Evolutionary conservation across 2,329 filamentous ascomycete genomes (phyloP), one percentile per base, ranked within the genome.

Genomic region (Dactylellina leptospora): DNA sequence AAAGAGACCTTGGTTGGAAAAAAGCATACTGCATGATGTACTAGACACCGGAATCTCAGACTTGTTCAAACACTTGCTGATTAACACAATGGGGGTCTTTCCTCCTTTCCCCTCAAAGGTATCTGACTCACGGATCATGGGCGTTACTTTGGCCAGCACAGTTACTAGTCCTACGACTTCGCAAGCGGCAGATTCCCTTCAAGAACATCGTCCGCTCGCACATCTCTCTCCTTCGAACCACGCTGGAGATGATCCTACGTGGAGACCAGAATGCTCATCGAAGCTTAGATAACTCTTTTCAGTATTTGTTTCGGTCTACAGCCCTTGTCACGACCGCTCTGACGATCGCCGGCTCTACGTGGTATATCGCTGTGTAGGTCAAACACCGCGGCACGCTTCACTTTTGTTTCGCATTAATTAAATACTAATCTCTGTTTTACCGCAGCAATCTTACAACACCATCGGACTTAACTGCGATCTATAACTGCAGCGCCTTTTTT

Each of bases 11-110:
- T 74, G 88, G 90, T 74, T 99, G 95, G 95, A 87, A 96, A 82
- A 99, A 99, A 83, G 91, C 95, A n/a, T 99, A 97, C 82, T 96
- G 92, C 83, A 99, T 99, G 95, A 87, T 99, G 84, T 97, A 82
- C 82, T 82, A 10, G 48, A 48, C 20, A n/a, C n/a, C n/a, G n/a
- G n/a, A n/a, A n/a, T n/a, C n/a, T n/a, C n/a, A n/a, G n/a, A n/a
- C n/a, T n/a, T 59, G 51, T 58, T 51, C 11, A 40, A 10, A 27
- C 27, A 10, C 33, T 11, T 40, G 40, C n/a, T 36, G 42, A 62
- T 18, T 3, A 20, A 6, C 28, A 40, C 44, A 11, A 16, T 38
- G 25, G 53, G 42, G 51, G 38, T 74, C 73, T 60, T 72, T n/a
- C n/a, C n/a, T n/a, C n/a, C n/a, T n/a, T n/a, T n/a, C n/a, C n/a